phyloP scores from a whole-genome alignment of 2,329 filamentous ascomycete species.

The Aspergillus versicolor region DNA sequence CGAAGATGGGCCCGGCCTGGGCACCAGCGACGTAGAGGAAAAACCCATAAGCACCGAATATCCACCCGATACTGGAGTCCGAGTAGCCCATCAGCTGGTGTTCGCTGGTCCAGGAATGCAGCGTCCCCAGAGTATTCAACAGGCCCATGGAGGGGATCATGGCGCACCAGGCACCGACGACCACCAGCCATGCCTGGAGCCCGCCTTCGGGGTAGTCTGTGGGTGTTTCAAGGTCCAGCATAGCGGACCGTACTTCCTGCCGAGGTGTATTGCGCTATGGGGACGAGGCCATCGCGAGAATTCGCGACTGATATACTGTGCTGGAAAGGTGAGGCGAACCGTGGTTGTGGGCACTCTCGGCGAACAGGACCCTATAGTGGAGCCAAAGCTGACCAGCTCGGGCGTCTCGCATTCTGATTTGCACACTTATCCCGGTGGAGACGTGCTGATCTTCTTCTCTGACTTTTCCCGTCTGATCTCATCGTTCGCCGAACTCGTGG shows the following conservation, averaged over 20 bases:
- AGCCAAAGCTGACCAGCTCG: background rate
- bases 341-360: background rate
- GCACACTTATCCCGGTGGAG: background rate
- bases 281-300: background rate
- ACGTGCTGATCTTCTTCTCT: background rate
- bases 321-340: background rate
- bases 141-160: slow-evolving; percentile 44
- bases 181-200: slow-evolving; percentile 43
- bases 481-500: background rate
- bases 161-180: slow-evolving; percentile 38
- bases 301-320: background rate
- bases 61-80: slow-evolving; percentile 41
- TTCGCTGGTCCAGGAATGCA: slow-evolving; percentile 40
- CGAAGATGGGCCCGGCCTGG: slow-evolving; percentile 23
- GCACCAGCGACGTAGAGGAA: slow-evolving; percentile 35
- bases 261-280: background rate
- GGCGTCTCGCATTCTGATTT: background rate
- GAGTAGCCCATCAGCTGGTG: slow-evolving; percentile 38
- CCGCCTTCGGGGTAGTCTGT: slow-evolving; percentile 41
- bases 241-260: background rate
- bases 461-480: too few relatives aligned
- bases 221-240: background rate
- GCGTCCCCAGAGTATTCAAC: slow-evolving; percentile 39
- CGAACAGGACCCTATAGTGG: background rate
- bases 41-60: slow-evolving; percentile 42